These are phyloP conservation scores for Diaporthe vaccinii DNA, from an alignment of 2,329 filamentous ascomycete species.

Conservation along the genomic window DNA sequence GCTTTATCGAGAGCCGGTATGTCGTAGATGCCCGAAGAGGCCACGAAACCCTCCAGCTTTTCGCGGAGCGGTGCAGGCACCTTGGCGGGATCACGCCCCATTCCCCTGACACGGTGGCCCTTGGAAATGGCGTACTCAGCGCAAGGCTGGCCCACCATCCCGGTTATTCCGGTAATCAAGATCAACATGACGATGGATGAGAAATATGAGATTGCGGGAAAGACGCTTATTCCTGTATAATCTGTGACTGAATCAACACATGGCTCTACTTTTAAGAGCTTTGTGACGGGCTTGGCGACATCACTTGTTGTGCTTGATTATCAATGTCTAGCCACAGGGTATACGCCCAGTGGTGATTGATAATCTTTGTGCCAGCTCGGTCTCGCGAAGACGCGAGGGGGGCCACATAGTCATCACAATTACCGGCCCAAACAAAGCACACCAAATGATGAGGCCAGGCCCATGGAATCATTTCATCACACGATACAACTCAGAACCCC, in stretches of 20 bases:
- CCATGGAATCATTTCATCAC: not conserved
- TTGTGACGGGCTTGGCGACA: too few species aligned
- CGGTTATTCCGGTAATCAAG: slow-evolving; percentile 13
- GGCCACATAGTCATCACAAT: not conserved
- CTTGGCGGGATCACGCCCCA: not conserved
- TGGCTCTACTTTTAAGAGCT: not conserved
- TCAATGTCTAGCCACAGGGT: not conserved
- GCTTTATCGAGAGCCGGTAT: not conserved
- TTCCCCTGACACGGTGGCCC: slow-evolving; percentile 3
- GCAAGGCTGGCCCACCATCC: slow-evolving; percentile 19
- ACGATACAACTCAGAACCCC: not conserved
- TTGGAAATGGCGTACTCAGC: slow-evolving; percentile 15
- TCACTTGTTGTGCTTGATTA: not conserved
- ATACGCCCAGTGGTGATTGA: not conserved
- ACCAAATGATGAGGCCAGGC: not conserved
- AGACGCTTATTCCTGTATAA: not conserved
- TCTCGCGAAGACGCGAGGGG: not conserved
- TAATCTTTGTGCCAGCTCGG: not conserved
- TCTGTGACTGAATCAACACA: not conserved
- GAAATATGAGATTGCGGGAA: not conserved
- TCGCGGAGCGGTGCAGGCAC: not conserved
- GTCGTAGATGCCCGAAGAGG: not conserved
- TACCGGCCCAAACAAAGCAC: not conserved
- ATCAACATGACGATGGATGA: not conserved
- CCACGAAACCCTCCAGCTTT: slow-evolving; percentile 1